These are phyloP conservation scores for Fusarium napiforme DNA, from an alignment of 2,329 filamentous ascomycete genomes.

Conservation along the genomic window DNA sequence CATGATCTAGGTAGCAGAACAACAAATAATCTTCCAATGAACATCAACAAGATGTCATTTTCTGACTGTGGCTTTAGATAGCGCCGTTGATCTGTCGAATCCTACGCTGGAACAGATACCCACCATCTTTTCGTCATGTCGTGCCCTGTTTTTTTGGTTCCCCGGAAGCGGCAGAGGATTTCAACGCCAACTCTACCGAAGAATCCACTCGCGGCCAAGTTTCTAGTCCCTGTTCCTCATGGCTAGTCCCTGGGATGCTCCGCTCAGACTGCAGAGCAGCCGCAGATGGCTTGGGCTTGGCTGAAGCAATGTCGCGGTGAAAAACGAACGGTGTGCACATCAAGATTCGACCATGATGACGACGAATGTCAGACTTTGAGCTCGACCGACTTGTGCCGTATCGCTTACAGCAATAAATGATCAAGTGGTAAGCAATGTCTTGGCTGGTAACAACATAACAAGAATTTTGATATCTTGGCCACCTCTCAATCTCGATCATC, in stretches of 20 bases:
- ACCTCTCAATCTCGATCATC: conserved; percentile 15
- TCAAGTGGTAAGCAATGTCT: conserved; percentile 8
- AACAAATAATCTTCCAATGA: conserved; percentile 8
- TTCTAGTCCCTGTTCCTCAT: conserved; percentile 22
- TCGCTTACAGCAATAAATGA: background rate
- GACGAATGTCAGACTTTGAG: background rate
- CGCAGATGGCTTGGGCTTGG: conserved; percentile 19
- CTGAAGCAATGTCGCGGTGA: conserved; percentile 8
- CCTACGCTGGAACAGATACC: conserved; percentile 5
- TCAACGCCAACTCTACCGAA: conserved; percentile 28
- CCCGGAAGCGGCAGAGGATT: conserved; percentile 36
- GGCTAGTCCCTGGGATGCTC: conserved; percentile 2
- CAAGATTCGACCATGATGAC: conserved; percentile 20
- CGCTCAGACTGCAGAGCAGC: conserved; percentile 5
- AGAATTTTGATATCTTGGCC: background rate
- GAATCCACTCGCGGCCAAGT: conserved; percentile 24
- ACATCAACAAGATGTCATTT: conserved; percentile 11
- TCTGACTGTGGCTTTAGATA: conserved; percentile 3
- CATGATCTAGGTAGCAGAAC: conserved; percentile 9
- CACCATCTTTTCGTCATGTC: conserved; percentile 20
- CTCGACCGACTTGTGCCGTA: background rate
- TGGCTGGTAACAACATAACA: background rate
- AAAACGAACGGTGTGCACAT: conserved; percentile 9
- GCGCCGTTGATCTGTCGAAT: conserved; percentile 4
- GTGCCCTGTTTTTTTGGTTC: conserved; percentile 22